Base-by-base conservation (phyloP, 805 yeast species). In the Ogataea ganodermae region DNA sequence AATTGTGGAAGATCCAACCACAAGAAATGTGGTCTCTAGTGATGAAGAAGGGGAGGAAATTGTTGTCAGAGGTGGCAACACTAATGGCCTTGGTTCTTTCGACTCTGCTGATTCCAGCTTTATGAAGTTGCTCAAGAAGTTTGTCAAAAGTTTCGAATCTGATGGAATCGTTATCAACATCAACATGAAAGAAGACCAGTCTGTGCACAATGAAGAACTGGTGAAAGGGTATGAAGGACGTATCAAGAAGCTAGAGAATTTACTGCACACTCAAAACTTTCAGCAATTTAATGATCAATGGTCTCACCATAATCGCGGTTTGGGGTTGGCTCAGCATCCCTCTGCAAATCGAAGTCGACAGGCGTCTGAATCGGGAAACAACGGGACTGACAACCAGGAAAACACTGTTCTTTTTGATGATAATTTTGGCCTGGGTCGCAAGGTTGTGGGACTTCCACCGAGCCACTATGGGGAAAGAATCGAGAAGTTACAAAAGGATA, bases 231-330 rank as follows among this genome's bases (percentile, higher is more conserved):
- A 89, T 53, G 84, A 84, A 61, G 66, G 79, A 9, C 71, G 96
- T 44, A 87, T 92, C 33, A 80, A 79, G 51, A 86, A 86, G 55
- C 73, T 92, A 44, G 97, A 90, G 56, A 84, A 80, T 45, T 66
- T 89, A 31, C 67, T 90, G 13, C 94, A 89, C 61, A 89, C 86
- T 52, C 85, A 81, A 45, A 88, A 80, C 53, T 81, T 76, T 58
- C 75, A 76, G 38, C 78, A 80, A 43, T 70, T 81, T 31, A 73
- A 73, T 26, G 62, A 60, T n/a, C 61, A 59, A 41, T 67, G 70
- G 69, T 58, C 68, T 2, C 65, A 60, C 42, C 51, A 21, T 6
- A 46, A 33, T 17, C 40, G 42, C 7, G 35, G 40, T 12, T 38
- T 50, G 8, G 24, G 24, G 24, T 6, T 22, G 1, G 31, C 46